phyloP scores from a whole-genome alignment of 2,329 filamentous ascomycete species.

The Helminthosporium solani region DNA sequence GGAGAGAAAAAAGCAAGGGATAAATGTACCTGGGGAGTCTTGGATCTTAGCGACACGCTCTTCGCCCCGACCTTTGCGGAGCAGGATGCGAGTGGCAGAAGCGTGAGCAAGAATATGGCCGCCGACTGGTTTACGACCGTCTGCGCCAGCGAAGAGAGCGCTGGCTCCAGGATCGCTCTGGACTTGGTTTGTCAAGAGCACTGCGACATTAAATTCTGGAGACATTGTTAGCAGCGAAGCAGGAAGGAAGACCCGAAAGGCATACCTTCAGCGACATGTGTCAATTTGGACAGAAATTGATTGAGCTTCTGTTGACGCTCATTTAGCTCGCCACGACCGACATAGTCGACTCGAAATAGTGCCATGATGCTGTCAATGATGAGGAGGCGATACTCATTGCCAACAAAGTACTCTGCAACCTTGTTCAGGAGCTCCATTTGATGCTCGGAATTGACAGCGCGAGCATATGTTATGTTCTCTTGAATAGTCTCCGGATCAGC shows the following conservation, averaged over 20 bases:
- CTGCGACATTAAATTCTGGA: constrained; percentile 65
- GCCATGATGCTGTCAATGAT: constrained; percentile 72
- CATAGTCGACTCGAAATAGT: constrained; percentile 67
- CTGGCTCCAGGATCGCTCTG: constrained; percentile 69
- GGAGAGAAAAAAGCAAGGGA: neutral
- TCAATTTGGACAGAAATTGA: constrained; percentile 63
- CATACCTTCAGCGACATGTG: constrained; percentile 63
- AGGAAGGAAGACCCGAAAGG: neutral
- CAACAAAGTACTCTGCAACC: constrained; percentile 61
- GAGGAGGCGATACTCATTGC: constrained; percentile 64
- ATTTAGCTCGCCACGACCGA: constrained; percentile 65
- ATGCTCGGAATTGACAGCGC: constrained; percentile 66
- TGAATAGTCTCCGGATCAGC: constrained; percentile 49
- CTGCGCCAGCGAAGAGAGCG: constrained; percentile 65
- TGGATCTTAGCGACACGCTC: constrained; percentile 70
- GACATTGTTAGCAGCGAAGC: constrained; percentile 1
- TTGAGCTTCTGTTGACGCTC: constrained; percentile 69
- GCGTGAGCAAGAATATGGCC: constrained; percentile 70
- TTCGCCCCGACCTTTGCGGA: constrained; percentile 68
- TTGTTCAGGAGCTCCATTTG: constrained; percentile 64
- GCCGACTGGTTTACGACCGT: constrained; percentile 66
- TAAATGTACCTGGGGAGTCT: constrained; percentile 60
- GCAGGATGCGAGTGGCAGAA: constrained; percentile 64
- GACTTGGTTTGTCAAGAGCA: constrained; percentile 65
- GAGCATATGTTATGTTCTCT: constrained; percentile 67